Evolutionary conservation across 2,329 filamentous ascomycete species (phyloP).

Genomic region (Orbilia ellipsospora): DNA sequence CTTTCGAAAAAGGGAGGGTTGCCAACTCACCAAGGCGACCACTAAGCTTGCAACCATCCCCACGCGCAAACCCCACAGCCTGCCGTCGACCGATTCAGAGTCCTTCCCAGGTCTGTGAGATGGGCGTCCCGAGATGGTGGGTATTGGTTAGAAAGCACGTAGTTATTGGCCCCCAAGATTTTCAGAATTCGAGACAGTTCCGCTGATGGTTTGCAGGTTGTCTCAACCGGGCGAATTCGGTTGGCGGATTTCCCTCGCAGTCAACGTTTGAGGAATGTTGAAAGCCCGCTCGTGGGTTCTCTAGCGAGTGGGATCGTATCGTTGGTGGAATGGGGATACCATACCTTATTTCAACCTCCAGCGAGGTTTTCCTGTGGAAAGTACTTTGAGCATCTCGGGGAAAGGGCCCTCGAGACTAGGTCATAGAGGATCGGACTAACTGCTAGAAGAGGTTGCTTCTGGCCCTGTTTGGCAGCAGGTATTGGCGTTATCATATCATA

Average conservation of each 20-base stretch:
- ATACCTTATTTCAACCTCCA: constrained; percentile 56
- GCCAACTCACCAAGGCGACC: constrained; percentile 55
- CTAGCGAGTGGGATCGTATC: constrained; percentile 19
- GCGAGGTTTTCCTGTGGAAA: constrained; percentile 10
- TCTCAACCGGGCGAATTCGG: constrained; percentile 22
- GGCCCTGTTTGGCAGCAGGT: not conserved
- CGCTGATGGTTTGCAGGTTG: constrained; percentile 9
- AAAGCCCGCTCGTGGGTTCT: constrained; percentile 9
- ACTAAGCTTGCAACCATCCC: constrained; percentile 49
- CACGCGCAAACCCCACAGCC: constrained; percentile 27
- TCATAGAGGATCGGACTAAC: too few relatives aligned
- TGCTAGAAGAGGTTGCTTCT: too few relatives aligned
- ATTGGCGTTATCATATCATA: too few relatives aligned
- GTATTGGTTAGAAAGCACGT: constrained; percentile 40
- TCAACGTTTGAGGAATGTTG: constrained; percentile 14
- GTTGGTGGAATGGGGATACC: constrained; percentile 21
- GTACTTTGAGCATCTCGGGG: not conserved
- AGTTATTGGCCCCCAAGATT: constrained; percentile 5
- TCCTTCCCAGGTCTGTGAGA: not conserved
- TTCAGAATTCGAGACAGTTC: constrained; percentile 25
- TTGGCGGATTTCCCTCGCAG: not conserved
- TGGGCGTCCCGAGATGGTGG: constrained; percentile 38
- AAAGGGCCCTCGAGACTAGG: too few relatives aligned
- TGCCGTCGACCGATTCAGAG: not conserved
- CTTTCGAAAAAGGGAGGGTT: constrained; percentile 32